These are phyloP conservation scores for Silene coronaria DNA, from an alignment of 179 eudicot genomes.

Conservation along the genomic window DNA sequence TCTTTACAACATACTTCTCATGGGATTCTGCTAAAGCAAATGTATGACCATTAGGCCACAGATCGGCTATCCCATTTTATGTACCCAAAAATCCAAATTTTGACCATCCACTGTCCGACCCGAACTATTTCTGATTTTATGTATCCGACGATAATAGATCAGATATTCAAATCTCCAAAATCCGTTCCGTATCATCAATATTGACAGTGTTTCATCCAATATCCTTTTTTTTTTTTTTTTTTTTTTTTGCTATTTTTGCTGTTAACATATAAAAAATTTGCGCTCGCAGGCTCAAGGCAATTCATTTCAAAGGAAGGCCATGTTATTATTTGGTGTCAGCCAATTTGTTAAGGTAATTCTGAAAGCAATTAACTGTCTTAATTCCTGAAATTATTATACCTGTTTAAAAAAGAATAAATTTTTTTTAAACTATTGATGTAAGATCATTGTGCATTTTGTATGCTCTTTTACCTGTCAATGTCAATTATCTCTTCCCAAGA, in stretches of 20 bases:
- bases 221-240: too few species aligned
- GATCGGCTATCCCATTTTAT: background rate
- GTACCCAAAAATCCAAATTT: background rate
- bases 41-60: constrained; percentile 32
- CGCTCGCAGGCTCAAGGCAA: constrained; percentile 71
- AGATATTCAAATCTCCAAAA: background rate
- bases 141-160: background rate
- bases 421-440: background rate
- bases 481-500: too few species aligned
- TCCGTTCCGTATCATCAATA: background rate
- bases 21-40: constrained; percentile 90
- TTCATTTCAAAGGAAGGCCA: constrained; percentile 89
- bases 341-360: constrained; percentile 60
- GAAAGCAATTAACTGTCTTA: background rate
- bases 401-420: background rate
- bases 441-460: background rate
- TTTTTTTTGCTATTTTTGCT: background rate
- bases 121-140: background rate
- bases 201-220: background rate
- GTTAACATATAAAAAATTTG: constrained; percentile 17
- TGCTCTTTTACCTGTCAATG: background rate
- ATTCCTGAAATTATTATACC: background rate
- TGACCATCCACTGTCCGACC: too few species aligned
- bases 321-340: constrained; percentile 73
- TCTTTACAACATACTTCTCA: constrained; percentile 86